Evolutionary conservation across 2,329 filamentous ascomycete genomes (phyloP), one percentile per base, ranked within the genome.

Genomic region (Dactylonectria macrodidyma): DNA sequence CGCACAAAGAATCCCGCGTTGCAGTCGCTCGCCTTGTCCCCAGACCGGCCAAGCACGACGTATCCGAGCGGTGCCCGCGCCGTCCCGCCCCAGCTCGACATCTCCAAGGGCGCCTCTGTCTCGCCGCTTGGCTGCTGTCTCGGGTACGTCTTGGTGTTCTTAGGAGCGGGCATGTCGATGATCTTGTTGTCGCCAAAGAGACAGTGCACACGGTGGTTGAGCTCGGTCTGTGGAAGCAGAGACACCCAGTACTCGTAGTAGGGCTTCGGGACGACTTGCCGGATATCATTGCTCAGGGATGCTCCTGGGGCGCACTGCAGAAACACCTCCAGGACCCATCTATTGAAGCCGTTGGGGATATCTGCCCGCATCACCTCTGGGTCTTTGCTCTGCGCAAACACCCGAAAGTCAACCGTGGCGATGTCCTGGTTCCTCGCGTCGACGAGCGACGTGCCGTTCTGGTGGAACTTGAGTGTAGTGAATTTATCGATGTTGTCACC

Each of bases 1-100:
- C 80, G 76, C 12, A 83, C 81, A 74, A 82, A 87, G 68, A 84
- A 78, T 3, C 82, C 82, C 26, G 81, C 76, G 66, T 84, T 84
- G 44, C 75, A 76, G 69, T 84, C 78, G 0, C 77, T 76, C 0
- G 78, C 81, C 65, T 84, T 85, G 63, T 84, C 63, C 33, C 76
- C 76, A 1, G 74, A 73, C 16, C 75, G 59, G 8, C 67, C 74
- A 7, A 70, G 62, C 4, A 71, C 76, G 14, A 77, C 66, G 33
- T 73, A 71, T 2, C 75, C 75, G 4, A 77, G 64, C 1, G 75
- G 76, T 3, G 65, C 70, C 9, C 46, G 61, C 3, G 64, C 68
- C 3, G 70, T 73, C 46, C 66, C 65, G 2, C 71, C 75, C 33
- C 69, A 69, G 36, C 51, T 64, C 0, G 47, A 36, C 5, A 72